Conservation (phyloP, 768 basidiomycete species). For the Termitomyces sp. region DNA sequence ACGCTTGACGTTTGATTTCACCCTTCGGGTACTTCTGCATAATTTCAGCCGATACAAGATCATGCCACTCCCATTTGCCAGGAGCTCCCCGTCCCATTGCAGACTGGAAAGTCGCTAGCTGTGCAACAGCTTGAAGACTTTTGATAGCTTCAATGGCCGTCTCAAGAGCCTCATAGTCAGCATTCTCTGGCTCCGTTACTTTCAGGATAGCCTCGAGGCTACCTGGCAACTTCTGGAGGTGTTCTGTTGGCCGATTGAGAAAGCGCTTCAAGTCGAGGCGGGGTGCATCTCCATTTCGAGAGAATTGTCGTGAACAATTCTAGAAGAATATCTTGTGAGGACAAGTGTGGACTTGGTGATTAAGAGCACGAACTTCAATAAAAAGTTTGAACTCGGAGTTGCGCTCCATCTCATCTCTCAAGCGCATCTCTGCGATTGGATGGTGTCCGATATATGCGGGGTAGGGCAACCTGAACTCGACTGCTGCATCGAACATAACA, state of each 20-base stretch:
- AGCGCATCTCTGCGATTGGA: conserved; percentile 78
- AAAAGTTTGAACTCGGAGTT: conserved; percentile 84
- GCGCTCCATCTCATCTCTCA: conserved; percentile 81
- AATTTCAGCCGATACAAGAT: conserved; percentile 71
- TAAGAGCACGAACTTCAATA: conserved; percentile 61
- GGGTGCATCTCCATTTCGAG: conserved; percentile 35
- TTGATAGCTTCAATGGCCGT: conserved; percentile 85
- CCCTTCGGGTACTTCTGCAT: conserved; percentile 61
- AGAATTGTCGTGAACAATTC: conserved; percentile 40
- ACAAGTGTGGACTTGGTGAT: not conserved
- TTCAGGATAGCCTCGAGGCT: conserved; percentile 82
- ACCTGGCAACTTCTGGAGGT: conserved; percentile 81
- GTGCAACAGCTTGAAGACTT: conserved; percentile 75
- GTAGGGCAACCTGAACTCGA: conserved; percentile 85
- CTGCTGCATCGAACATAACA: conserved; percentile 81
- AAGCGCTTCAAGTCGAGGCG: conserved; percentile 72
- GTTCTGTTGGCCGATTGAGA: conserved; percentile 75
- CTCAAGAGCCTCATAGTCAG: conserved; percentile 78
- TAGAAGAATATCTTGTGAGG: conserved; percentile 16
- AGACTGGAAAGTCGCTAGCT: conserved; percentile 86
- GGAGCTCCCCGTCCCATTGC: conserved; percentile 82
- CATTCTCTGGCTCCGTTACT: conserved; percentile 77
- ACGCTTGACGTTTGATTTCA: conserved; percentile 85
- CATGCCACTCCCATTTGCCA: conserved; percentile 88
- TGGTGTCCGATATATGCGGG: conserved; percentile 83